Base-by-base conservation (phyloP, 495 filamentous ascomycete species). In the Bathelium albidoporum region DNA sequence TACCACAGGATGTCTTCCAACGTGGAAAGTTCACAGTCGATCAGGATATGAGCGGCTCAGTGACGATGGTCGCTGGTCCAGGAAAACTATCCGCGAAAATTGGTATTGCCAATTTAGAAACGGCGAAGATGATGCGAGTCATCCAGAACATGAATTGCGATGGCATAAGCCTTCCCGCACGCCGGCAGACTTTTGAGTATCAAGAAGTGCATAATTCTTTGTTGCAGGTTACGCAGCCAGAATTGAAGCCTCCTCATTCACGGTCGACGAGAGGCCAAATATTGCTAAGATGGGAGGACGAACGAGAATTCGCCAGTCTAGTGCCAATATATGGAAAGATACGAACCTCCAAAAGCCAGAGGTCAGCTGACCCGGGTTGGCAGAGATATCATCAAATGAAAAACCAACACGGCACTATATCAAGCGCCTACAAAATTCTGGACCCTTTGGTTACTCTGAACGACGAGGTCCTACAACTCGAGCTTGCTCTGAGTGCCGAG, bases 1-100 rank as follows among this genome's bases (percentile, higher is more conserved):
- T 86, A 2, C 89, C 91, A 0, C n/a, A 26, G 29, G 49, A 55
- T 20, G 24, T 55, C 12, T 28, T 9, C 29, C 5, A 55, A 55
- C 49, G 49, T 55, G 49, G 49, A 3, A 55, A 28, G 1, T 29
- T 55, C 20, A 16, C 49, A 12, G 11, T 32, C 10, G 22, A 55
- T 28, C 12, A n/a, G 49, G 49, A 55, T 10, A 55, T 28, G 24
- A 55, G 49, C 24, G 49, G 49, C 16, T 55, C 24, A 10, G 20
- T 20, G 49, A 55, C 49, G 5, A 29, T 55, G 12, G 24, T 55
- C 5, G 49, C 24, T 28, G 16, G 49, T 20, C 20, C 49, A 3
- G 49, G 49, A 29, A 55, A 29, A 20, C 2, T 29, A 29, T 55
- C 49, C 7, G 9, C 49, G 20, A 24, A 55, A 26, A 9, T 55